These are phyloP conservation scores for Luzula sylvatica DNA, from an alignment of 176 grass and related monocot species.

Conservation along the genomic window DNA sequence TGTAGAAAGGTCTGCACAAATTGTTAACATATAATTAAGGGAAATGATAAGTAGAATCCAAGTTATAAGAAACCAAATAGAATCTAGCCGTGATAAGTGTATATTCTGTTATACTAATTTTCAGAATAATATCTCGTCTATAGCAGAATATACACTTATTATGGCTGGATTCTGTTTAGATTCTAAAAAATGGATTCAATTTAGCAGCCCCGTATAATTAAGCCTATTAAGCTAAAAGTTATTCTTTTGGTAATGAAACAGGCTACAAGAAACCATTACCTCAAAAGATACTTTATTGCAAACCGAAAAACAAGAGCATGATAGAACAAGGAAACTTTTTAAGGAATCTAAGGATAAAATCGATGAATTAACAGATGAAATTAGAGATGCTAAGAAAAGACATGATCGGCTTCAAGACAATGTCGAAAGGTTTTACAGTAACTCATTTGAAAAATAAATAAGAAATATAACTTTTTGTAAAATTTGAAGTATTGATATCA, in stretches of 20 bases:
- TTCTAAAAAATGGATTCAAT: too few relatives aligned
- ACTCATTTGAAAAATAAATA: conserved; percentile 13
- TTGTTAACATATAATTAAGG: background rate
- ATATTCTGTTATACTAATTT: too few relatives aligned
- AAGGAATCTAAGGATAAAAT: conserved; percentile 40
- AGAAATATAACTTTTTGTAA: background rate
- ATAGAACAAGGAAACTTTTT: conserved; percentile 30
- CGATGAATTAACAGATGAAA: conserved; percentile 53
- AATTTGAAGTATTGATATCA: conserved; percentile 16
- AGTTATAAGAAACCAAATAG: too few relatives aligned
- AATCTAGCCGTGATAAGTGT: too few relatives aligned
- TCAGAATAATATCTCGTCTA: too few relatives aligned
- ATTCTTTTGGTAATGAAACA: conserved; percentile 7
- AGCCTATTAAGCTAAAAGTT: background rate
- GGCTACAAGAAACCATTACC: conserved; percentile 37
- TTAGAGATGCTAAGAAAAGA: conserved; percentile 49
- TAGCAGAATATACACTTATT: too few relatives aligned
- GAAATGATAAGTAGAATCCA: too few relatives aligned
- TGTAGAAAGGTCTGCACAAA: conserved; percentile 10
- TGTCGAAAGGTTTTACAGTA: conserved; percentile 47
- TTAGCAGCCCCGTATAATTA: too few relatives aligned
- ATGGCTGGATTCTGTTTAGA: too few relatives aligned
- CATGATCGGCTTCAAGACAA: conserved; percentile 38
- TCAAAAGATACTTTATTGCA: conserved; percentile 41
- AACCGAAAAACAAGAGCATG: conserved; percentile 42